These are phyloP conservation scores for Apiospora saccharicola DNA, from an alignment of 2,329 filamentous ascomycete species.

Conservation along the genomic window DNA sequence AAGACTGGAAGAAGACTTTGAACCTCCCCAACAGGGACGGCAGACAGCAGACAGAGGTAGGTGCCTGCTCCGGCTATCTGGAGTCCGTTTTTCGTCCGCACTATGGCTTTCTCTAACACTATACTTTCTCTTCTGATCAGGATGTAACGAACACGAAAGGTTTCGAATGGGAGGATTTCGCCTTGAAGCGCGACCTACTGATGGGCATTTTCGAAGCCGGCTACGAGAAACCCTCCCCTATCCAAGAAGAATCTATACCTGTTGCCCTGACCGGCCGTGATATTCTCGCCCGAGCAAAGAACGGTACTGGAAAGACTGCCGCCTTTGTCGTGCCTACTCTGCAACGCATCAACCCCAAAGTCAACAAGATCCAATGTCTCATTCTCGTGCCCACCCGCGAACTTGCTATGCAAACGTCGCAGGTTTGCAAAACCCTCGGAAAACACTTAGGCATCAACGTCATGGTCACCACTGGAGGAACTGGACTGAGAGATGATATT, in stretches of 20 bases:
- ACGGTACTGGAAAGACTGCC: constrained; percentile 97
- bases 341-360: constrained; percentile 95
- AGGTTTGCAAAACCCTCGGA: constrained; percentile 97
- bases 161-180: constrained; percentile 96
- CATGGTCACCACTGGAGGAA: constrained; percentile 99
- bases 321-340: constrained; percentile 97
- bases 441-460: constrained; percentile 98
- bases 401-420: constrained; percentile 96
- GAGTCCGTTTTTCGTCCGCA: neutral
- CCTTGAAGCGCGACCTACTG: constrained; percentile 90
- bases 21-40: constrained; percentile 78
- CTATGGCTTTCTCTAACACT: neutral
- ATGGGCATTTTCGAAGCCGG: constrained; percentile 99
- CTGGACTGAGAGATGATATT: constrained; percentile 94
- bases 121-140: constrained; percentile 51
- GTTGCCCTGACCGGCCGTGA: constrained; percentile 95
- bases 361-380: constrained; percentile 93
- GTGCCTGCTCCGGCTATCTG: constrained; percentile 30
- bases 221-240: constrained; percentile 97
- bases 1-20: constrained; percentile 78
- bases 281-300: constrained; percentile 95
- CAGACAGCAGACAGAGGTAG: constrained; percentile 82
- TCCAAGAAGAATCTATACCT: constrained; percentile 98
- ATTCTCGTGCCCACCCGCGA: constrained; percentile 97
- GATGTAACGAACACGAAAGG: constrained; percentile 99